Conservation (phyloP, 176 grass and related monocot genomes). For the Phoenix roebelenii region DNA sequence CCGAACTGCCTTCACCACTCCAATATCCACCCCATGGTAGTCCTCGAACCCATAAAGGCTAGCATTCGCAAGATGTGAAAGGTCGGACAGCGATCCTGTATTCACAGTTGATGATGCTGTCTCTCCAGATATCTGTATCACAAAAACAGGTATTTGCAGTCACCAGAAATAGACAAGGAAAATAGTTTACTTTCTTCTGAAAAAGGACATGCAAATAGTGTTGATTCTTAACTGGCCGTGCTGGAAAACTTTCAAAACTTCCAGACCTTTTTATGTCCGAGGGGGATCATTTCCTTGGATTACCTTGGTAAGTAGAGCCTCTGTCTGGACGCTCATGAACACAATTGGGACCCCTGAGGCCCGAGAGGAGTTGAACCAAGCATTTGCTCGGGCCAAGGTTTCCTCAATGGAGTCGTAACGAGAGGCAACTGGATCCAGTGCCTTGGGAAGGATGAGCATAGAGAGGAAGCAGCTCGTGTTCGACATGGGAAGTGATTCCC, state of each 20-base stretch:
- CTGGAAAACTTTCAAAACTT: too few species aligned
- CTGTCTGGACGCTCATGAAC: constrained; percentile 14
- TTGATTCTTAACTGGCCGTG: too few species aligned
- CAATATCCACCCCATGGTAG: constrained; percentile 19
- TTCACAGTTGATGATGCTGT: constrained; percentile 14
- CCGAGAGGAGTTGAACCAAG: constrained; percentile 12
- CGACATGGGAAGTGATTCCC: neutral
- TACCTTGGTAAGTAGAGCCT: constrained; percentile 17
- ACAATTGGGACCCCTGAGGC: constrained; percentile 7
- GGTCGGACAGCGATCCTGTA: constrained; percentile 6
- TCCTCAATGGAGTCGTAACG: constrained; percentile 13
- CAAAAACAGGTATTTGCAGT: too few species aligned
- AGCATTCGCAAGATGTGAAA: constrained; percentile 7
- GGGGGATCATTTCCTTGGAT: neutral
- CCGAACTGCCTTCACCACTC: constrained; percentile 17
- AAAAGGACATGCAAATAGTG: too few species aligned
- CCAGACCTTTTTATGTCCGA: too few species aligned
- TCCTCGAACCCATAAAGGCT: constrained; percentile 21
- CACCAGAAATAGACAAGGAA: too few species aligned
- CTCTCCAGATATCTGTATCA: constrained; percentile 13
- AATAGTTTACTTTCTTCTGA: too few species aligned
- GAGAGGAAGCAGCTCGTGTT: constrained; percentile 14
- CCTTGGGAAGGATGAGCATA: constrained; percentile 9
- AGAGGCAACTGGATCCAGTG: neutral
- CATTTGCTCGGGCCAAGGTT: constrained; percentile 13